Conservation (phyloP, 352 stramenopile species). For the Globisporangium abappressorium region DNA sequence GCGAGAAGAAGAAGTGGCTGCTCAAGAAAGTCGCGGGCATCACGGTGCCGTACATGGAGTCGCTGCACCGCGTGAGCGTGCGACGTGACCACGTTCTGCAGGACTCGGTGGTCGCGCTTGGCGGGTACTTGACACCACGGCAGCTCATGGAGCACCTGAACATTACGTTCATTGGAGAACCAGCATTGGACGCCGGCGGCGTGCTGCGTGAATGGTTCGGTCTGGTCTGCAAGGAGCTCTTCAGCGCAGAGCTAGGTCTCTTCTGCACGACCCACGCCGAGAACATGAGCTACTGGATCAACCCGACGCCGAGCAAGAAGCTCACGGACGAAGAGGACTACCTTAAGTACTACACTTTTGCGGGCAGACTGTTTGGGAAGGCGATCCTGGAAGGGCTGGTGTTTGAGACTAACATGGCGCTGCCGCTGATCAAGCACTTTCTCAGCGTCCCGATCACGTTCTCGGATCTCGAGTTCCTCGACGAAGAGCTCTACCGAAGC, state of each 20-base stretch:
- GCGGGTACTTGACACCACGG: conserved; percentile 27
- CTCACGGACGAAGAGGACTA: conserved; percentile 30
- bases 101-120: conserved; percentile 59
- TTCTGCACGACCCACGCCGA: conserved; percentile 75
- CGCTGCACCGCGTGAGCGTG: conserved; percentile 59
- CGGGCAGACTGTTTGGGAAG: conserved; percentile 95
- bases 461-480: conserved; percentile 79
- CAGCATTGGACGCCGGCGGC: conserved; percentile 70
- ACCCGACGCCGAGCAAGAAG: conserved; percentile 33
- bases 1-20: conserved; percentile 78
- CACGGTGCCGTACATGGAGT: conserved; percentile 57
- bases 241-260: conserved; percentile 61
- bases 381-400: conserved; percentile 96
- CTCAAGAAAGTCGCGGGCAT: conserved; percentile 58
- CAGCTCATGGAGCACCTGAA: conserved; percentile 63
- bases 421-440: conserved; percentile 83
- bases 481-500: conserved; percentile 77
- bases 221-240: conserved; percentile 72
- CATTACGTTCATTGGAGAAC: conserved; percentile 69
- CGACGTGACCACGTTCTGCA: conserved; percentile 54
- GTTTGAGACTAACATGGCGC: conserved; percentile 95
- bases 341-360: conserved; percentile 95
- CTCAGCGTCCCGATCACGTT: conserved; percentile 83
- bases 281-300: conserved; percentile 85
- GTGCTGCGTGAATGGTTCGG: conserved; percentile 82